phyloP scores from a whole-genome alignment of 2,329 filamentous ascomycete species.

The Pseudogymnoascus destructans region DNA sequence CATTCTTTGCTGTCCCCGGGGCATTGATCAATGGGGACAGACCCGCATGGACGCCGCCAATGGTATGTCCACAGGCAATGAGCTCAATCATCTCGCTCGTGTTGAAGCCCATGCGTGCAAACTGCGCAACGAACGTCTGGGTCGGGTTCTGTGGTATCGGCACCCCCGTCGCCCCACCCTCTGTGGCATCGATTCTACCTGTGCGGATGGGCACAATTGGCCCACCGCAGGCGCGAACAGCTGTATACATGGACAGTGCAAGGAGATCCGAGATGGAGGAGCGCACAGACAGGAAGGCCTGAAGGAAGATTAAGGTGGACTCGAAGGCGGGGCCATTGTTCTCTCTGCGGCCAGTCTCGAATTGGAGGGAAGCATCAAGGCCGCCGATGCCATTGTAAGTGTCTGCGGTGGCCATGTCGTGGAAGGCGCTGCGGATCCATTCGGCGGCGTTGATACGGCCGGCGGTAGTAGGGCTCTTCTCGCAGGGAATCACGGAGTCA shows the following conservation, averaged over 20 bases:
- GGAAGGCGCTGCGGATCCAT: conserved; percentile 48
- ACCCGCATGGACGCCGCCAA: conserved; percentile 44
- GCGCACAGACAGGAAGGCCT: conserved; percentile 37
- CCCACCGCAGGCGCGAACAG: conserved; percentile 46
- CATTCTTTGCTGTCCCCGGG: conserved; percentile 28
- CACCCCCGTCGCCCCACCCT: conserved; percentile 35
- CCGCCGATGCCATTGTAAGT: conserved; percentile 36
- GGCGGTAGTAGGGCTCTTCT: conserved; percentile 37
- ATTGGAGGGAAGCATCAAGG: conserved; percentile 46
- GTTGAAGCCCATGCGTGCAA: conserved; percentile 44
- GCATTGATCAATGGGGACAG: conserved; percentile 42
- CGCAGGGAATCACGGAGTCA: conserved; percentile 43
- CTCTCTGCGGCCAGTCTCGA: conserved; percentile 41
- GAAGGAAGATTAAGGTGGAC: conserved; percentile 40
- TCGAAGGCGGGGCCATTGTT: conserved; percentile 43
- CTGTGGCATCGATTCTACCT: conserved; percentile 41
- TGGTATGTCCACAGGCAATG: conserved; percentile 46
- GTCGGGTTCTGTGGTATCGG: conserved; percentile 44
- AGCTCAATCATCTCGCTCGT: conserved; percentile 45
- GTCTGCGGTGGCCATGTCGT: conserved; percentile 47
- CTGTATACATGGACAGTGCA: conserved; percentile 43
- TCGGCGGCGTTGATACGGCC: conserved; percentile 47
- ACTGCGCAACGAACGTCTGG: conserved; percentile 40
- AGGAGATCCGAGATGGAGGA: conserved; percentile 45
- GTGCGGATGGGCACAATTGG: conserved; percentile 39